Evolutionary conservation across 768 basidiomycete species (phyloP), one percentile per base, ranked within the genome.

Genomic region (Pleurotus djamor): DNA sequence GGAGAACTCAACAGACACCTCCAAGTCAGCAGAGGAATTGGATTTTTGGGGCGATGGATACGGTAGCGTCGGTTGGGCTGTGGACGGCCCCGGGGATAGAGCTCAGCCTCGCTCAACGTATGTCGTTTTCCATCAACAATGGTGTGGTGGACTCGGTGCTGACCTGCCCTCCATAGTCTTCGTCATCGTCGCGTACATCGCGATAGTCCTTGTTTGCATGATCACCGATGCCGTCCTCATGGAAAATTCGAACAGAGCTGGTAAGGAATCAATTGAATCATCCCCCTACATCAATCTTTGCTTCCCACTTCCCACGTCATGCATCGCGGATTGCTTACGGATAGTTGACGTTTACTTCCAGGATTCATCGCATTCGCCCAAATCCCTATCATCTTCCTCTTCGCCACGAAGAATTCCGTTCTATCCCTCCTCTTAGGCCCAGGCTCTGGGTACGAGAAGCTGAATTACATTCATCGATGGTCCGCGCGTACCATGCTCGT

Each of bases 381-480:
- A 59, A 71, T 91, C 2, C 87, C 87, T 0, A 70, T 83, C 16
- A 73, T 87, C 5, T 83, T 87, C 67, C 75, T 85, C 13, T 79
- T 90, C 59, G 79, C 84, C 5, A 83, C 83, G 12, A 91, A 91
- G 69, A 89, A 88, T 68, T 86, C 82, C 28, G 57, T 83, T 6
- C 66, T 90, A 6, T 83, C 85, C 0, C 69, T 83, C 35, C 69
- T 90, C 7, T 72, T 87, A 12, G 86, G 87, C 9, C 68, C 93
- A 74, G 74, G 88, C 72, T 71, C 79, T 41, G 84, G 84, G 8
- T 91, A 91, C 63, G 86, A 87, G 47, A 84, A 84, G 72, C 79
- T 92, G 60, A 93, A 92, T 66, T 87, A 79, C 64, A 72, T 92
- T 3, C 92, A 93, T 67, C 85, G 89, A 5, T 88, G 86, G 79